Conservation (phyloP, 2,329 filamentous ascomycete genomes). For the Mycosphaerella sp. region DNA sequence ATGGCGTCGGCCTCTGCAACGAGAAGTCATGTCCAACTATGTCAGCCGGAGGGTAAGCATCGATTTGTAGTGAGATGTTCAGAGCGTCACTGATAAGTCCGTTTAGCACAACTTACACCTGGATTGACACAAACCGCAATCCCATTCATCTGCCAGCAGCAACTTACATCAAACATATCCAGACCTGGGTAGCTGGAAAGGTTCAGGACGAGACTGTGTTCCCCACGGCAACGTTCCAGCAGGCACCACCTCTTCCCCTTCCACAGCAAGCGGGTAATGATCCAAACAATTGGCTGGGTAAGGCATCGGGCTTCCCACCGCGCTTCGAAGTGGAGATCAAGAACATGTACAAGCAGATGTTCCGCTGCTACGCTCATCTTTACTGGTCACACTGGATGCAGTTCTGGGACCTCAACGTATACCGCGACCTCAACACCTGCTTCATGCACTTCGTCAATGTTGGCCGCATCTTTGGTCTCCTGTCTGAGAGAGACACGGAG, state of each 20-base stretch:
- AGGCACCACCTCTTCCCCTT: slow-evolving; percentile 51
- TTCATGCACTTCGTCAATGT: slow-evolving; percentile 50
- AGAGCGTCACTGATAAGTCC: neutral
- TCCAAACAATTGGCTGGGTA: slow-evolving; percentile 72
- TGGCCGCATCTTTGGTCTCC: slow-evolving; percentile 70
- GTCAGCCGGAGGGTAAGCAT: slow-evolving; percentile 82
- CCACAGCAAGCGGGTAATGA: slow-evolving; percentile 41
- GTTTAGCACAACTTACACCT: slow-evolving; percentile 85
- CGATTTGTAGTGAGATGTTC: neutral
- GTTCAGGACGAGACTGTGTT: slow-evolving; percentile 86
- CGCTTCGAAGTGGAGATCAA: slow-evolving; percentile 68
- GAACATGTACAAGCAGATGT: slow-evolving; percentile 52
- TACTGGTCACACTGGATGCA: slow-evolving; percentile 49
- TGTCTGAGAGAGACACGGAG: slow-evolving; percentile 84
- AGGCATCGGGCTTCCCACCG: slow-evolving; percentile 64
- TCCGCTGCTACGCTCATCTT: slow-evolving; percentile 49
- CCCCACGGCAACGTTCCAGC: slow-evolving; percentile 72
- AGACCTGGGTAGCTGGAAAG: slow-evolving; percentile 96
- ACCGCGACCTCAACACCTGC: slow-evolving; percentile 49
- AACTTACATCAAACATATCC: slow-evolving; percentile 92
- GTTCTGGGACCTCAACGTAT: slow-evolving; percentile 45
- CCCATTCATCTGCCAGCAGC: slow-evolving; percentile 87
- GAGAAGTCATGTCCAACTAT: slow-evolving; percentile 77
- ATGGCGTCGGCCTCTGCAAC: slow-evolving; percentile 73
- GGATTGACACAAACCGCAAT: slow-evolving; percentile 81